Base-by-base conservation (phyloP, 2,329 filamentous ascomycete genomes). In the Arthroderma uncinatum region DNA sequence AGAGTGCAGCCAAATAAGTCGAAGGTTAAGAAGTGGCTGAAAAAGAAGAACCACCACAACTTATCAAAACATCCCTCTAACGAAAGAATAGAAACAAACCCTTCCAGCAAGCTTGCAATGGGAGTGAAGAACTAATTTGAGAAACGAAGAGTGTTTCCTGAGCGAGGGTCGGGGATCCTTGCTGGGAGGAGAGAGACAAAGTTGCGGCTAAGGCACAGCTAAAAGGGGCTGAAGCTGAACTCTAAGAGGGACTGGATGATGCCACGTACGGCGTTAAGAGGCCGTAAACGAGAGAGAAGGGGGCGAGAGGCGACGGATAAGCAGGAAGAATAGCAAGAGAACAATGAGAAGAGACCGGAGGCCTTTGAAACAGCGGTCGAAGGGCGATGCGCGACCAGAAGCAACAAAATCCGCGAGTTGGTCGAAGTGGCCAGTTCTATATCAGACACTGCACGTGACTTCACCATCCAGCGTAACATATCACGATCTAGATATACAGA, bases 41-140 rank as follows among this genome's bases (percentile, higher is more conserved):
- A 34, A 50, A 34, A 50, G 23, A 50, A 33, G 47, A 34, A 50
- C 25, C 28, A 50, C 25, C 40, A 33, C 47, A 14, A 50, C 25
- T 50, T 25, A 19, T 50, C 28, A 50, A 50, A 50, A 50, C 47
- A 50, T 50, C 25, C 28, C 47, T 50, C 47, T 50, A 50, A 50
- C 47, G 47, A 50, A 50, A 50, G 47, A 50, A 30, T 6, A 25
- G 25, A 50, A 50, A 33, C 47, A 50, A 50, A 50, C 47, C 47
- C 47, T 50, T 33, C 23, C 47, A 50, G 47, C 47, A 50, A 50
- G 47, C 47, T 30, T 50, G 28, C 23, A 33, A 30, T 53, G 50
- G 33, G 36, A 39, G 50, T 25, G 48, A 52, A 52, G 33, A 52
- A 52, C 12, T 25, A 50, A 16, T n/a, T 19, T 10, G 10, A 23